Evolutionary conservation across 177 flowering plant species (phyloP), one percentile per base, ranked within the genome.

Genomic region (Tripterygium wilfordii): DNA sequence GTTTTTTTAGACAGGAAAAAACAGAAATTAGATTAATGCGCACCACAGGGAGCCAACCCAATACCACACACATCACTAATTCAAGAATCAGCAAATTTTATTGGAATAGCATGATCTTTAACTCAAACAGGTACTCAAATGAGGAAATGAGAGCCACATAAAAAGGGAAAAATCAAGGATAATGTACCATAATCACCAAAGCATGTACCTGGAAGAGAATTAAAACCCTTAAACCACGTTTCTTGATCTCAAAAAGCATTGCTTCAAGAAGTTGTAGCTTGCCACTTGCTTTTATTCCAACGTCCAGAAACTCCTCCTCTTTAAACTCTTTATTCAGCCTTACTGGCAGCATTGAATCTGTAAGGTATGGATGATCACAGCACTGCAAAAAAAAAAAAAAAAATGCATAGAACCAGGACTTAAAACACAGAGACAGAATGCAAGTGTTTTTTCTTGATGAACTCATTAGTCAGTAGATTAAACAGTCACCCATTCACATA

Each of bases 281-380:
- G 39, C 88, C 96, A 51, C 97, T 83, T 24, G 92, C 96, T 60
- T 76, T 83, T 61, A 89, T 63, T 49, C 83, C 97, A 61, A 85
- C 56, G 44, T 83, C 79, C 70, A 89, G 57, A 48, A 57, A 44
- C 38, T 79, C 79, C 36, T 23, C 32, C 18, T 15, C 64, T 35
- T 68, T 46, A 56, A 60, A 69, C 29, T 46, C 76, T 51, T 75
- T 63, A 10, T 64, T 64, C 12, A 85, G 67, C 37, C 43, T 49
- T 9, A 19, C 4, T 60, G 70, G 87, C 33, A 87, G 52, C 22
- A 70, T 63, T 2, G 40, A 31, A 62, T 87, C 82, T 55, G 74
- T 61, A 47, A 80, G 54, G 60, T 83, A 94, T 1, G 99, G 99
- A 72, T 89, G 97, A 58, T 86, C 78, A 58, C 97, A 89, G 44